Evolutionary conservation across 768 basidiomycete genomes (phyloP), one percentile per base, ranked within the genome.

Genomic region (Hygrophorus russula): DNA sequence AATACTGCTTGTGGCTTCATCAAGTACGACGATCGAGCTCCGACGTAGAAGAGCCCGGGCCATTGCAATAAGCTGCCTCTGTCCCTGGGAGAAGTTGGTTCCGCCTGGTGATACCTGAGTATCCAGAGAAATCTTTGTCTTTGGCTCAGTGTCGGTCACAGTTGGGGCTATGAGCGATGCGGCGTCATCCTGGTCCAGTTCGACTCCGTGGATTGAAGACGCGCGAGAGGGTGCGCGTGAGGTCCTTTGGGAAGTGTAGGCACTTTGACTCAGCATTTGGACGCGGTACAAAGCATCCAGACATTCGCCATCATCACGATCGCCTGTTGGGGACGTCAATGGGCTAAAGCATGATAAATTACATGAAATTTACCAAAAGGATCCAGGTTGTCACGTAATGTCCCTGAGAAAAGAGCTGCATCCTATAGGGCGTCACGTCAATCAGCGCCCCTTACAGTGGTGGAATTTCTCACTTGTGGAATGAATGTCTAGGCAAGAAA

Each of bases 21-120:
- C 88, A 31, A 89, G 64, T 12, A 90, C 73, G 40, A 90, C 79
- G 49, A 90, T 76, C 10, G 78, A 63, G 53, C 79, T 85, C 5
- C 75, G 71, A 13, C 84, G 67, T 24, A 89, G 65, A 15, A 90
- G 64, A 0, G 88, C 86, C 4, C 88, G 73, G 0, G 87, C 88
- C 82, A 90, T 82, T 1, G 86, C 82, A 42, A 91, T 83, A 12
- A 90, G 64, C 53, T 97, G 92, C 8, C 90, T 61, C 56, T 97
- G 91, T 8, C 93, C 92, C 46, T 91, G 87, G 1, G 87, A 92
- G 60, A 96, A 93, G 64, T 96, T 94, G 24, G 78, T 70, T 0
- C 91, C 91, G 0, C 90, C 90, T 0, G 86, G 71, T 0, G 87
- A 87, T 7, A 94, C 82, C 47, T 82, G 78, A 0, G 82, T 86